These are phyloP conservation scores for Begonia masoniana DNA, from an alignment of 306 rosid species.

Conservation along the genomic window DNA sequence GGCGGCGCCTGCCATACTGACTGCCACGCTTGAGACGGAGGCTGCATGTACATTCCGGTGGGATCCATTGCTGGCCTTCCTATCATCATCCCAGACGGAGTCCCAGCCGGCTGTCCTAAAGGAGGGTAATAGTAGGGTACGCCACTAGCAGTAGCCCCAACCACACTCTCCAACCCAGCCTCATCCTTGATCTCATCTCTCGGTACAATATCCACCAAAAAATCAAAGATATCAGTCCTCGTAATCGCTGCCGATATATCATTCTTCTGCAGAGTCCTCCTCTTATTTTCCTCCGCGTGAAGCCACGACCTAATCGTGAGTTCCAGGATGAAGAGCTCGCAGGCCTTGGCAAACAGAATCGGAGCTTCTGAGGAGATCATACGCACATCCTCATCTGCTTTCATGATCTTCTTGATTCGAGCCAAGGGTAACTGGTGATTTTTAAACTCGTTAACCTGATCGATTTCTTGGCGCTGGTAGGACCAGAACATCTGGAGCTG, in stretches of 20 bases:
- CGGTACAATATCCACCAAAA: constrained; percentile 76
- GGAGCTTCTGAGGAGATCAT: constrained; percentile 94
- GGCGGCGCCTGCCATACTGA: constrained; percentile 67
- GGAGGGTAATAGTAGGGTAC: constrained; percentile 76
- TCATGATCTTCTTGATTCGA: constrained; percentile 95
- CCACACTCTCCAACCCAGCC: constrained; percentile 26
- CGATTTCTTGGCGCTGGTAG: constrained; percentile 74
- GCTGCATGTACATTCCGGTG: constrained; percentile 58
- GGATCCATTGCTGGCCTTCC: constrained; percentile 81
- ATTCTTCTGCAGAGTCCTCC: constrained; percentile 77
- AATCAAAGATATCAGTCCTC: constrained; percentile 70
- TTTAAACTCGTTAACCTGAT: constrained; percentile 77
- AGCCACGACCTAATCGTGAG: constrained; percentile 90
- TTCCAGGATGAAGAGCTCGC: constrained; percentile 93
- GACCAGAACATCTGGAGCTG: constrained; percentile 90
- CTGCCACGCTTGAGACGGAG: constrained; percentile 93
- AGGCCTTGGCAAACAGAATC: constrained; percentile 71
- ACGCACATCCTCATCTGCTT: constrained; percentile 90
- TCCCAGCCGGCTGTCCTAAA: constrained; percentile 63
- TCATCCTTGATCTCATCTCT: constrained; percentile 90
- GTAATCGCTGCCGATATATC: constrained; percentile 83
- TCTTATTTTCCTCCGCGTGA: constrained; percentile 91
- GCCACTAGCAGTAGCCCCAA: constrained; percentile 55
- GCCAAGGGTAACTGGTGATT: constrained; percentile 90
- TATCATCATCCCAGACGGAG: constrained; percentile 53